Evolutionary conservation across 768 basidiomycete species (phyloP), one percentile per base, ranked within the genome.

Genomic region (Atractiella rhizophila): DNA sequence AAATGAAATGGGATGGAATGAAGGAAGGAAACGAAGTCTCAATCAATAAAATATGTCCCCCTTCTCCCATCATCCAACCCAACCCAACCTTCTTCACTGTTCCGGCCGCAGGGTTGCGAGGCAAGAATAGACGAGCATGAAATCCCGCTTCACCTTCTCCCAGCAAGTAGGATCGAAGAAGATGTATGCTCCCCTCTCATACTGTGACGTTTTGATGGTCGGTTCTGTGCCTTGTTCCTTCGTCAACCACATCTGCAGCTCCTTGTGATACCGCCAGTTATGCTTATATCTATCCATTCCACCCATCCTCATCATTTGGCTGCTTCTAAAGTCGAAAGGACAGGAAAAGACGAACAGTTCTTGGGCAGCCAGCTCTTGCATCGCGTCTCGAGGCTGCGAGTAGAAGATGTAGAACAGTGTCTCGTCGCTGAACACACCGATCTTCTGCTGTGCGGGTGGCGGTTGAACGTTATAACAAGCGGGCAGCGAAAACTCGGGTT

Each of bases 371-470:
- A 83, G 69, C 60, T 96, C 85, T 59, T 96, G 86, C 40, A 88
- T 63, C 29, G 76, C 74, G 62, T 96, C 86, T 54, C 79, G 65
- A 43, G 86, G 82, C 60, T 72, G 74, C 42, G 81, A 73, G 62
- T 94, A 96, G 66, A 96, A 96, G 71, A 88, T 85, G 67, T 81
- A 88, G 62, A 96, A 91, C 21, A 96, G 63, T 13, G 86, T 91
- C 61, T 96, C 86, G 58, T 94, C 86, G 59, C 76, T 77, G 61
- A 96, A 88, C 37, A 74, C 70, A 1, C 68, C 67, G 15, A 74
- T 76, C 62, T 83, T 85, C 48, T 56, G 65, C 39, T 77, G 74
- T 4, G 77, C 77, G 28, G 79, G 76, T 34, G 82, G 73, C 26
- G 86, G 74, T 51, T 79, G 75, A 35, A 91, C 85, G 59, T 75